These are phyloP conservation scores for Rhodamnia argentea DNA, from an alignment of 345 rosid species.

Conservation along the genomic window DNA sequence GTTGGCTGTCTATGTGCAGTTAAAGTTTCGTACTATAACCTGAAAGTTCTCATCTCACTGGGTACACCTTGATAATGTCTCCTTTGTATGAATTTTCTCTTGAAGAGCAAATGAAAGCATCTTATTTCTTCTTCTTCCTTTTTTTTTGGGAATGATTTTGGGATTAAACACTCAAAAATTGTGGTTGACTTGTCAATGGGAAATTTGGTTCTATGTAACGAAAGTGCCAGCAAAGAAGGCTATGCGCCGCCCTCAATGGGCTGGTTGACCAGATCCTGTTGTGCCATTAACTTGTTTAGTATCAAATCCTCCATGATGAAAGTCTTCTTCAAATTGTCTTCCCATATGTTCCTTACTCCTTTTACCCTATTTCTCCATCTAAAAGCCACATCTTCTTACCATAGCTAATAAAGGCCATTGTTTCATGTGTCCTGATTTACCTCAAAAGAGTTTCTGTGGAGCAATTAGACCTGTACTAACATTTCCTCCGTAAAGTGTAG, in stretches of 20 bases:
- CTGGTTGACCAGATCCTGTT: neutral
- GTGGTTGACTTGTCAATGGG: neutral
- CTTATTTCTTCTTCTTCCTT: neutral
- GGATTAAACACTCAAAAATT: neutral
- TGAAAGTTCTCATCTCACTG: neutral
- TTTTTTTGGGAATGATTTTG: neutral
- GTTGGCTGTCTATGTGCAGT: neutral
- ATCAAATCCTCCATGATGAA: neutral
- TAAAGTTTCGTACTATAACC: neutral
- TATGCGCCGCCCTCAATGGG: neutral
- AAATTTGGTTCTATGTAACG: neutral
- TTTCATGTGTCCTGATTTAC: neutral
- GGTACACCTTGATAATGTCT: neutral
- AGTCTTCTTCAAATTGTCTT: neutral
- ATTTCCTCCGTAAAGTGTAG: neutral
- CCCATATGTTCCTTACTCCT: neutral
- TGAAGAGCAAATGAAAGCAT: neutral
- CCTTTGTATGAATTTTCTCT: neutral
- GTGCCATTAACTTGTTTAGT: neutral
- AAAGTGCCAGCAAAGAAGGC: neutral
- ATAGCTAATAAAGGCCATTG: neutral
- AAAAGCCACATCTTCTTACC: neutral
- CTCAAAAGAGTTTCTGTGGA: neutral
- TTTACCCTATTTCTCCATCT: neutral
- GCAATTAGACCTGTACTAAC: neutral